These are phyloP conservation scores for Penicillium aurantiogriseum DNA, from an alignment of 2,329 filamentous ascomycete genomes.

Conservation along the genomic window DNA sequence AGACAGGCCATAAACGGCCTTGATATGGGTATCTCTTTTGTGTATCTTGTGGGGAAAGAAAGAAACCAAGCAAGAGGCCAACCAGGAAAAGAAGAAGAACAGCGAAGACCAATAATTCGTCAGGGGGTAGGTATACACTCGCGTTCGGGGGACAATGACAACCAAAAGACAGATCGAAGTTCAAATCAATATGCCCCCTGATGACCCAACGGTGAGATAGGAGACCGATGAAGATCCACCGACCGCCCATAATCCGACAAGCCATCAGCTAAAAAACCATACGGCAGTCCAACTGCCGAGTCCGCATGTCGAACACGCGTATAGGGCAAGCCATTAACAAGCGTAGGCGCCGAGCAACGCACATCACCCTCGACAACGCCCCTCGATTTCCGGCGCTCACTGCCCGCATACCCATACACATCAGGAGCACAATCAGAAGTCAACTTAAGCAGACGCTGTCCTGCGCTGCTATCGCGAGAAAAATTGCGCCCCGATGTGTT, in stretches of 20 bases:
- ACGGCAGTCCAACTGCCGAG: slow-evolving; percentile 11
- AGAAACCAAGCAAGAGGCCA: slow-evolving; percentile 7
- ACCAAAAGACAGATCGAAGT: not conserved
- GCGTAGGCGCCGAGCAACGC: slow-evolving; percentile 26
- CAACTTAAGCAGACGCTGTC: slow-evolving; percentile 25
- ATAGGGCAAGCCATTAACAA: slow-evolving; percentile 45
- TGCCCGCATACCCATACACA: slow-evolving; percentile 41
- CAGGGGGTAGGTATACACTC: not conserved
- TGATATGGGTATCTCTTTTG: slow-evolving; percentile 14
- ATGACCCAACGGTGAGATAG: slow-evolving; percentile 27
- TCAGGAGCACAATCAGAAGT: slow-evolving; percentile 34
- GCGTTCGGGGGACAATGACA: not conserved
- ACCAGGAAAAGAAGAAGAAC: not conserved
- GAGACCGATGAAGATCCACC: slow-evolving; percentile 21
- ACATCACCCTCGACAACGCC: slow-evolving; percentile 13
- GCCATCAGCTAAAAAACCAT: slow-evolving; percentile 21
- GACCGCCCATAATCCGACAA: slow-evolving; percentile 23
- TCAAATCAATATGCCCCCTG: slow-evolving; percentile 18
- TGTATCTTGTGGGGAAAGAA: slow-evolving; percentile 5
- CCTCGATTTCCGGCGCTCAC: slow-evolving; percentile 28
- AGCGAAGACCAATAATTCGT: not conserved
- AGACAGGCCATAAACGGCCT: slow-evolving; percentile 2
- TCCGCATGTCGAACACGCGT: slow-evolving; percentile 31
- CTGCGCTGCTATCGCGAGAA: slow-evolving; percentile 18
- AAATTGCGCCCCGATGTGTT: slow-evolving; percentile 15